Conservation (phyloP, 2,329 filamentous ascomycete species). For the Penicillium sp. region DNA sequence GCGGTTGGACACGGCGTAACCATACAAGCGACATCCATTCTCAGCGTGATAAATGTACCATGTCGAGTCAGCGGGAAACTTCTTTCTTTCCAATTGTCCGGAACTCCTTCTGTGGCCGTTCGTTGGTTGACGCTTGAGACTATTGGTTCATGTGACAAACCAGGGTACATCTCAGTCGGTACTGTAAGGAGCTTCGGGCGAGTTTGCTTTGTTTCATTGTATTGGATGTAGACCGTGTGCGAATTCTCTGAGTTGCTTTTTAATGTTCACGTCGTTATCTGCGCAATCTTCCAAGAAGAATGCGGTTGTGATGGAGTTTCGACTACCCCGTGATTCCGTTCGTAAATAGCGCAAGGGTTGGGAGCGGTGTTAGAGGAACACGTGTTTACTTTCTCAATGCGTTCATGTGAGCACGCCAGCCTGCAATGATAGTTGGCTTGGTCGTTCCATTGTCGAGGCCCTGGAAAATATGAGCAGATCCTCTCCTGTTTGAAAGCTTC, state of each 20-base stretch:
- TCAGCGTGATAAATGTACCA: background rate
- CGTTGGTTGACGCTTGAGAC: background rate
- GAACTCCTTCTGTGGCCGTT: background rate
- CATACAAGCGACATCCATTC: background rate
- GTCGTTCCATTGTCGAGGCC: background rate
- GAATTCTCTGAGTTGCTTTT: conserved; percentile 30
- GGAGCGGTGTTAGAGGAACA: background rate
- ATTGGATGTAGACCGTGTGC: conserved; percentile 34
- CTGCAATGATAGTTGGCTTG: conserved; percentile 39
- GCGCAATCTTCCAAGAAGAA: conserved; percentile 49
- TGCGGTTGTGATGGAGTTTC: conserved; percentile 31
- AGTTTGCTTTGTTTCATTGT: conserved; percentile 8
- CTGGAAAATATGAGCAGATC: background rate
- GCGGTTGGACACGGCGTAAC: background rate
- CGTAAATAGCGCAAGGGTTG: background rate
- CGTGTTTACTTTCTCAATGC: conserved; percentile 30
- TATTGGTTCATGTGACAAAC: conserved; percentile 36
- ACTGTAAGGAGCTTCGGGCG: conserved; percentile 27
- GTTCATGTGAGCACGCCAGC: conserved; percentile 45
- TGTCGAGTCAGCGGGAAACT: background rate
- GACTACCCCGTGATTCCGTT: background rate
- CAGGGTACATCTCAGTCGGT: conserved; percentile 40
- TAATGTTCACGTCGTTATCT: conserved; percentile 40
- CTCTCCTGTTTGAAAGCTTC: background rate
- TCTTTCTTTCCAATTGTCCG: background rate